Percentiles rank a stretch among this genome's conserved stretches.
Evolutionary conservation across 441 rosid genomes (phyloP).

Genomic region (Rhodomyrtus psidioides): DNA sequence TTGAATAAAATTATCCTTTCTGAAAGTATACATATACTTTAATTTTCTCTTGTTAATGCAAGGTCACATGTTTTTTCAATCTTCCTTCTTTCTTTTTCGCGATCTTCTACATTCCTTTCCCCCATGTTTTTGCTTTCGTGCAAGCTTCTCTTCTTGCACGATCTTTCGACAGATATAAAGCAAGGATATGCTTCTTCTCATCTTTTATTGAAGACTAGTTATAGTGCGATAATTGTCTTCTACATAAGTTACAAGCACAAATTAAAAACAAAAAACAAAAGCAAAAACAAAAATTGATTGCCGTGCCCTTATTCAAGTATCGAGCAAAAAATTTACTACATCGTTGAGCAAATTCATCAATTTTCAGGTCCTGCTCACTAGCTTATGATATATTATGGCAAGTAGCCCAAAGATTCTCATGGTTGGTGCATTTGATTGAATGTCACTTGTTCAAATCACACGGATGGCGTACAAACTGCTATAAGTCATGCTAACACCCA

Average conservation of each 20-base stretch:
- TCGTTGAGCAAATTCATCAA: background rate
- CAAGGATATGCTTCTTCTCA: background rate
- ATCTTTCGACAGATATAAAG: background rate
- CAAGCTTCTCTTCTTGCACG: background rate
- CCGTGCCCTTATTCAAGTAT: background rate
- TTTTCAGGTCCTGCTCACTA: background rate
- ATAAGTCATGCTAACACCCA: background rate
- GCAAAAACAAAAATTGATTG: background rate
- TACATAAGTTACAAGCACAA: background rate
- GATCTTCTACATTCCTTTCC: background rate
- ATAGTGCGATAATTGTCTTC: background rate
- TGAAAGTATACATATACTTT: background rate
- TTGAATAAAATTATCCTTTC: background rate
- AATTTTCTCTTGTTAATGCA: background rate
- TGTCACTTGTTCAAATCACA: background rate
- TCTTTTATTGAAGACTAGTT: background rate
- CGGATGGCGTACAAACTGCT: background rate
- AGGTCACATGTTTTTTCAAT: background rate
- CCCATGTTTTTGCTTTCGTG: background rate
- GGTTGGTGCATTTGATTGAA: background rate
- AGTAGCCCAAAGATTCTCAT: background rate
- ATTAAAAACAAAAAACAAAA: no score
- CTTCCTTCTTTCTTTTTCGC: background rate
- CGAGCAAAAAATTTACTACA: background rate
- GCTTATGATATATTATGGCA: background rate